A percentile compares a stretch with the other conserved stretches of the same genome.
phyloP scores from a whole-genome alignment of 805 yeast genomes.

The Sugiyamaella mastotermitis region DNA sequence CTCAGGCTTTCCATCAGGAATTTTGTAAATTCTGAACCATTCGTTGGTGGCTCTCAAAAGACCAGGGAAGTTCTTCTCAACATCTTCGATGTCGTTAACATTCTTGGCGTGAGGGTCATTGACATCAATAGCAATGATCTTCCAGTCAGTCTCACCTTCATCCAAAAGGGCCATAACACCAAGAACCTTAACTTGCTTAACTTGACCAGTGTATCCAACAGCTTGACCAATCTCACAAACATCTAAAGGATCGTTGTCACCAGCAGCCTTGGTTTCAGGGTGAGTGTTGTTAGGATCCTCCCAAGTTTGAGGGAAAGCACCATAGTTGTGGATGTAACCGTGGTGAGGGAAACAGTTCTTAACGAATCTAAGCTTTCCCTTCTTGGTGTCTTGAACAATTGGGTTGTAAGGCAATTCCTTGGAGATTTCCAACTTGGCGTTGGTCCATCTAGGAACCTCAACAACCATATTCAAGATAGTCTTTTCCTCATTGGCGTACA shows the following conservation, averaged over 20 bases:
- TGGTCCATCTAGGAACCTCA: constrained; percentile 98
- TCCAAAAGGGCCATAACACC: constrained; percentile 95
- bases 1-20: constrained; percentile 96
- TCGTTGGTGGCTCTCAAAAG: constrained; percentile 88
- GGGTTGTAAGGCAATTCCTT: constrained; percentile 85
- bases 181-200: constrained; percentile 85
- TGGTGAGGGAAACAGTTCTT: constrained; percentile 98
- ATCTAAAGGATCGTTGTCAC: constrained; percentile 95
- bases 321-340: constrained; percentile 97
- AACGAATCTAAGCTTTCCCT: constrained; percentile 92
- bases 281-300: constrained; percentile 71
- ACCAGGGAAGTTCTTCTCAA: constrained; percentile 85
- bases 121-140: constrained; percentile 81
- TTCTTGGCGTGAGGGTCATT: constrained; percentile 85
- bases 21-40: constrained; percentile 97
- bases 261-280: constrained; percentile 50
- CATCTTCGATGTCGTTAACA: constrained; percentile 86
- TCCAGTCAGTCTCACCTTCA: constrained; percentile 98
- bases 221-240: constrained; percentile 82
- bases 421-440: constrained; percentile 92
- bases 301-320: constrained; percentile 99
- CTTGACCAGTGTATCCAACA: constrained; percentile 59
- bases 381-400: constrained; percentile 93
- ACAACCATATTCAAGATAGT: constrained; percentile 85
- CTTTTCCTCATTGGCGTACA: constrained; percentile 90